phyloP scores from a whole-genome alignment of 371 early-diverging fungal species.

The Mortierella sp. region DNA sequence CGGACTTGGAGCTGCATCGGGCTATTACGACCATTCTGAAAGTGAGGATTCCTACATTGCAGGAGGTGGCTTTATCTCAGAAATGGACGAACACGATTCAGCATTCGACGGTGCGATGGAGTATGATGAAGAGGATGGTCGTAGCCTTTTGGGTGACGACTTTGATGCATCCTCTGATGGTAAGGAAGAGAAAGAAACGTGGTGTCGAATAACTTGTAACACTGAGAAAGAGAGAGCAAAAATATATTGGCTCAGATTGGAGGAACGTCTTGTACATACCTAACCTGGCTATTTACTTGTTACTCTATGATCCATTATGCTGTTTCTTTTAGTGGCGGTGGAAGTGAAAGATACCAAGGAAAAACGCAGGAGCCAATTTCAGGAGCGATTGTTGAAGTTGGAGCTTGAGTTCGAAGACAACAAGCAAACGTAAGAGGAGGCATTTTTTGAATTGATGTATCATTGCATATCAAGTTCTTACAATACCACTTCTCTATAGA shows the following conservation, averaged over 20 bases:
- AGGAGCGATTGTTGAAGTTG: slow-evolving; percentile 43
- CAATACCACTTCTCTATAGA: slow-evolving; percentile 12
- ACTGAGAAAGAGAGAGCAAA: too few species aligned
- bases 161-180: slow-evolving; percentile 54
- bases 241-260: too few species aligned
- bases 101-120: slow-evolving; percentile 54
- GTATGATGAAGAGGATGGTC: slow-evolving; percentile 53
- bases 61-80: slow-evolving; percentile 47
- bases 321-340: slow-evolving; percentile 13
- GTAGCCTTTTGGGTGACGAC: slow-evolving; percentile 48
- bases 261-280: too few species aligned
- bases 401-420: slow-evolving; percentile 53
- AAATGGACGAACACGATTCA: slow-evolving; percentile 54
- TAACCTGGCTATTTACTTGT: not conserved
- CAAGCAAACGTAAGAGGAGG: slow-evolving; percentile 41
- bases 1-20: not conserved
- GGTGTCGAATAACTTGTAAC: too few species aligned
- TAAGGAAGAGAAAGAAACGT: slow-evolving; percentile 9
- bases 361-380: slow-evolving; percentile 47
- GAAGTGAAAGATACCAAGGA: slow-evolving; percentile 40
- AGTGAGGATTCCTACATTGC: slow-evolving; percentile 42
- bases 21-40: slow-evolving; percentile 27
- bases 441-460: too few species aligned
- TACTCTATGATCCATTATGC: not conserved
- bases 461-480: not conserved